These are phyloP conservation scores for Magnolia officinalis DNA, from an alignment of 164 flowering plant genomes.

Conservation along the genomic window DNA sequence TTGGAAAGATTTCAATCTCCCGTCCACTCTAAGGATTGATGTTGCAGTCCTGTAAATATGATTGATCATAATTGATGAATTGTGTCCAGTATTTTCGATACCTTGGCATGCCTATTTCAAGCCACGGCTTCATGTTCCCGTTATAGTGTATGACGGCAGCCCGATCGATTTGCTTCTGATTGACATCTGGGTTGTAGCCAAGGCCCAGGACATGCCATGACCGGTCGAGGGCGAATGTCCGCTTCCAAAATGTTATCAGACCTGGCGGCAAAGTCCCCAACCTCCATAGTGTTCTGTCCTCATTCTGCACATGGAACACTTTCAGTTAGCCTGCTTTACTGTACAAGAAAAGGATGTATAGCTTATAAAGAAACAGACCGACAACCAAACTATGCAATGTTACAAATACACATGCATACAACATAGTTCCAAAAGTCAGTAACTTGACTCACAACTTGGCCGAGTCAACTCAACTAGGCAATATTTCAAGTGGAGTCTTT, in stretches of 20 bases:
- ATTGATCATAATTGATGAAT: conserved; percentile 26
- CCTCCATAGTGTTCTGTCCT: conserved; percentile 33
- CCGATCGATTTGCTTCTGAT: conserved; percentile 28
- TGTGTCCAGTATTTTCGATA: conserved; percentile 29
- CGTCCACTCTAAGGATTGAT: conserved; percentile 20
- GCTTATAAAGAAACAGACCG: background rate
- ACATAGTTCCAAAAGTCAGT: no score
- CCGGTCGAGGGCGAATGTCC: conserved; percentile 22
- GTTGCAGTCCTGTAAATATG: conserved; percentile 32
- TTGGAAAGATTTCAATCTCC: background rate
- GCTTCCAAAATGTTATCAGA: conserved; percentile 33
- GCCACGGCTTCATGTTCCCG: conserved; percentile 42
- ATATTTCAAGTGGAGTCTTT: no score
- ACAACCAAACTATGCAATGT: no score
- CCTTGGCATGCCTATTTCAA: conserved; percentile 32
- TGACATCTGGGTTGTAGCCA: conserved; percentile 31
- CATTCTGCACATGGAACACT: conserved; percentile 19
- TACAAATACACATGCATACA: no score
- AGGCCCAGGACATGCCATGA: conserved; percentile 37
- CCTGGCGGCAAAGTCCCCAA: conserved; percentile 30
- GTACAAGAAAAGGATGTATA: background rate
- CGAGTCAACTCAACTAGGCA: no score
- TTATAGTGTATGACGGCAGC: conserved; percentile 37
- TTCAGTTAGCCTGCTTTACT: background rate
- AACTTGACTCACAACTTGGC: no score